Base-by-base conservation (phyloP, 371 early-diverging fungal species). In the Saksenaea oblongispora region DNA sequence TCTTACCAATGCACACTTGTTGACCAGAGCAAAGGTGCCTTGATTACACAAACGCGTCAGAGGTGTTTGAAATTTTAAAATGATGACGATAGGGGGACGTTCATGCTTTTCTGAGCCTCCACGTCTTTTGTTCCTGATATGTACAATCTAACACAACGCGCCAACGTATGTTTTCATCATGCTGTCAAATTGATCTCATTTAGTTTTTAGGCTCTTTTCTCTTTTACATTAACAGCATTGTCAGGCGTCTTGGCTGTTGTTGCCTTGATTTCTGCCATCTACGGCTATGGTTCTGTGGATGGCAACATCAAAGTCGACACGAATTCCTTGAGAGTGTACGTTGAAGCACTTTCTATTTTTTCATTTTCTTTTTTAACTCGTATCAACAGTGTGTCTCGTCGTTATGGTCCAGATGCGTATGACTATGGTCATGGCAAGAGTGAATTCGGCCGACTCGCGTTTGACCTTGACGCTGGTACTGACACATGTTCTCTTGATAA, bases 391-490 rank as follows among this genome's bases (percentile, higher is more conserved):
- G 73, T 83, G 36, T 79, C 80, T 37, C 83, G 87, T 64, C 66
- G 84, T 54, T 87, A 84, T 63, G 87, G 85, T 54, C 80, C 84
- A 56, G 89, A 89, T 63, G 70, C 87, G 61, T 82, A 76, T 56
- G 90, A 91, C 74, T 85, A 80, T 66, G 75, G 80, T 36, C 83
- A 84, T 14, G 75, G 82, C 34, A 78, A 84, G 51, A 87, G 87
- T 34, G 86, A 91, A 66, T 89, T 88, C 71, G 89, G 88, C 5
- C 74, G 84, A 34, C 67, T 91, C 22, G 64, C 83, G 11, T 92
- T 94, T 74, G 85, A 91, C 62, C 60, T 94, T 34, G 89, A 91
- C 60, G 94, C 93, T 1, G 94, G 89, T 87, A 73, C n/a, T 9
- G 18, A 47, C 31, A 31, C 31, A 4, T 7, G 31, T 31, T 31